Base-by-base conservation (phyloP, 1,284 basidiomycete genomes). In the Puccinia sorghi region DNA sequence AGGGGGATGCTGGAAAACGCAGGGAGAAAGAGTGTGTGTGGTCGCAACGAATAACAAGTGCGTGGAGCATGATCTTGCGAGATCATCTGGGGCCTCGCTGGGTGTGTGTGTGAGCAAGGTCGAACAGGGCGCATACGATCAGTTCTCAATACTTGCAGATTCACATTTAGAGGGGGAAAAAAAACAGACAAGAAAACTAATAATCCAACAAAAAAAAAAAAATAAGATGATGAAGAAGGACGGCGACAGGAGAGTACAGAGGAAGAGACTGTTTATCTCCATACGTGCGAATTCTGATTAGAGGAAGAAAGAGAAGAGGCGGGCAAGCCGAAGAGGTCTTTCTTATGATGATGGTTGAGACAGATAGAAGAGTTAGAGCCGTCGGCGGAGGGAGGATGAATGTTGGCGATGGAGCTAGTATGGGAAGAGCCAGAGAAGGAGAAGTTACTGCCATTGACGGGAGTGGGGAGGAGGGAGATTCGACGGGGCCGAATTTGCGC, bases 401-500 rank as follows among this genome's bases (percentile, higher is more conserved):
- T 12, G 25, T 32, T 32, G 57, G 32, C 17, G 13, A 59, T 13
- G 15, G 57, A 32, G 7, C 11, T 20, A 17, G 7, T 59, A 37
- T 22, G n/a, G 12, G 32, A 32, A 4, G 32, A 32, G 1, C 57
- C 27, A 17, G 27, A 59, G 57, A 66, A 66, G 25, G 63, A 66
- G n/a, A 66, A 66, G 43, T 66, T 43, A 43, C 39, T 22, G 63
- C 43, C 43, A 52, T 69, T 69, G 48, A 69, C n/a, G 5, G 66
- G 66, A 1, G 66, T 69, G 3, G 66, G 66, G 20, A 69, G 27
- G 41, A 69, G 48, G 6, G 66, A 69, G 22, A 66, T 66, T 20
- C 63, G 43, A 7, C 63, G 63, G n/a, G 63, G 39, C 0, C 63
- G 6, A 8, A 39, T 8, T 46, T 11, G 11, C 15, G 22, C 20